phyloP scores from a whole-genome alignment of 768 basidiomycete genomes.

The Lentinus tigrinus region DNA sequence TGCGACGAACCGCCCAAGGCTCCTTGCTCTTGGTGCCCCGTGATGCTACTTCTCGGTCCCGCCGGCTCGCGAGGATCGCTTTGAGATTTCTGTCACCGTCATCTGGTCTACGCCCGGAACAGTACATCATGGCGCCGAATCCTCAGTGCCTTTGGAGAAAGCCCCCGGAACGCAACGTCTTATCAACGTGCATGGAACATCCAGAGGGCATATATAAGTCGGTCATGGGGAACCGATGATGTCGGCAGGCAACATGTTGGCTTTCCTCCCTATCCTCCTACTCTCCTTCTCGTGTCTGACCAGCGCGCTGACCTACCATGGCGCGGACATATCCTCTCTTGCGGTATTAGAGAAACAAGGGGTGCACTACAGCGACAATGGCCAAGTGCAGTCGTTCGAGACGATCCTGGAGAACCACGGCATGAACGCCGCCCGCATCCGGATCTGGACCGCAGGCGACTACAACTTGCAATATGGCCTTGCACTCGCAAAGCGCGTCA shows the following conservation, averaged over 20 bases:
- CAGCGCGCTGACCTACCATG: slow-evolving; percentile 41
- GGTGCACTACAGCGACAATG: slow-evolving; percentile 42
- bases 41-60: neutral
- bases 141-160: neutral
- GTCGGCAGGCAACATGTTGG: slow-evolving; percentile 1
- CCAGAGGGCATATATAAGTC: neutral
- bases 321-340: slow-evolving; percentile 58
- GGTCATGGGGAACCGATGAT: too few species aligned
- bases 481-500: slow-evolving; percentile 52
- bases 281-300: slow-evolving; percentile 12
- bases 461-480: slow-evolving; percentile 55
- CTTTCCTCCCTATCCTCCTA: slow-evolving; percentile 9
- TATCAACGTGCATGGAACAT: neutral
- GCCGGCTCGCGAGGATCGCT: neutral
- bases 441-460: slow-evolving; percentile 63
- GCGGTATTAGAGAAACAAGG: slow-evolving; percentile 52
- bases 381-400: slow-evolving; percentile 40
- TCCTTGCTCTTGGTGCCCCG: too few species aligned
- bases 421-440: slow-evolving; percentile 55
- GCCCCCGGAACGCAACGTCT: neutral
- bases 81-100: neutral
- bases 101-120: slow-evolving; percentile 1
- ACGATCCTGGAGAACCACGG: slow-evolving; percentile 54
- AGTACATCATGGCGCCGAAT: neutral
- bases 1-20: too few species aligned